Base-by-base conservation (phyloP, 2,329 filamentous ascomycete species). In the Botryotinia narcissicola region DNA sequence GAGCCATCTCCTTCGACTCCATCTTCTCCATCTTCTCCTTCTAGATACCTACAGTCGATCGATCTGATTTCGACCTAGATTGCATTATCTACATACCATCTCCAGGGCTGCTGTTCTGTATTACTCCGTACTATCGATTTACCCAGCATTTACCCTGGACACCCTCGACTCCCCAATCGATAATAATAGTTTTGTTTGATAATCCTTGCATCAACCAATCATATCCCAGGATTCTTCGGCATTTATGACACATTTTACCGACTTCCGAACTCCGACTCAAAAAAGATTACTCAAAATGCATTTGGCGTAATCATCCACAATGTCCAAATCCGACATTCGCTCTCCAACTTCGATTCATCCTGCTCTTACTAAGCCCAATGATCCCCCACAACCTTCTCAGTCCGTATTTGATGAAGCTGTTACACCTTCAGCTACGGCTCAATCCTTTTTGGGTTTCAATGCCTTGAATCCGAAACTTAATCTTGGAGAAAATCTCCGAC, bases 281-380 rank as follows among this genome's bases (percentile, higher is more conserved):
- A 54, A 61, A 37, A 25, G 4, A 32, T 46, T n/a, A 59, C 68
- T 35, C 20, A 51, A 35, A 25, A 16, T 22, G 3, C 2, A 68
- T 57, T 67, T 57, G 48, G 66, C 35, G n/a, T 57, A 71, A 70
- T 71, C 68, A 48, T 48, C 79, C 79, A 79, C 77, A 74, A 84
- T 84, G 83, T 79, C 83, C 75, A 84, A 84, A 83, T 79, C 83
- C 75, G 82, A 81, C 75, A 76, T 85, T 75, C 80, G 81, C 62
- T 86, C 86, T 76, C 85, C 86, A 74, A 82, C 83, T 73, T 83
- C 85, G 76, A 83, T 88, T 82, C 86, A 88, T 83, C 85, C 86
- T 79, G 82, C 82, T 76, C 83, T 88, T 80, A 84, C 83, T 80
- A 82, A 81, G 68, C 75, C 75, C n/a, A 74, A 76, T 48, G 72